Percentiles rank a stretch among this genome's conserved stretches.
These are phyloP conservation scores for Teratosphaeria gauchensis DNA, from an alignment of 2,329 filamentous ascomycete genomes.

Conservation along the genomic window DNA sequence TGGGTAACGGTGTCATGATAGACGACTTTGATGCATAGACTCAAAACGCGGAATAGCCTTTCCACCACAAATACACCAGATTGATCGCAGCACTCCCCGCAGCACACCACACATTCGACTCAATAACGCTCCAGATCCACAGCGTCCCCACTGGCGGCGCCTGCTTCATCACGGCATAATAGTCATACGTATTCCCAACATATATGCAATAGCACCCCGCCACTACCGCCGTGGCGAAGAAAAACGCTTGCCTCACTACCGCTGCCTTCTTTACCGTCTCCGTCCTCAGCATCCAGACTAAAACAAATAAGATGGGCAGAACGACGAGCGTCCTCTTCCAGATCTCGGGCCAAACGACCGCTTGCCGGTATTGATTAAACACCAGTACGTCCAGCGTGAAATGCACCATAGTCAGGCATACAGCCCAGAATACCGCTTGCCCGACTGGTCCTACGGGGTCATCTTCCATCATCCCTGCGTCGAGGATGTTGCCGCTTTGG, in stretches of 20 bases:
- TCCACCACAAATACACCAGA: constrained; percentile 44
- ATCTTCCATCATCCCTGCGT: constrained; percentile 28
- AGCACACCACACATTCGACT: constrained; percentile 64
- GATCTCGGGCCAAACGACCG: constrained; percentile 52
- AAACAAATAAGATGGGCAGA: constrained; percentile 34
- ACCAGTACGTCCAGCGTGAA: constrained; percentile 72
- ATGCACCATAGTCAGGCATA: constrained; percentile 60
- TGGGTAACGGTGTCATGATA: not conserved
- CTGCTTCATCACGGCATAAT: constrained; percentile 83
- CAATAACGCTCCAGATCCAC: constrained; percentile 89
- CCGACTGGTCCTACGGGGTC: constrained; percentile 38
- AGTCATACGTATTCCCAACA: constrained; percentile 69
- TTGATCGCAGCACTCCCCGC: constrained; percentile 46
- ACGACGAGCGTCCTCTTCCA: constrained; percentile 40
- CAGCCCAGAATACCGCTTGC: constrained; percentile 39
- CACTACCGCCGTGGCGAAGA: constrained; percentile 50
- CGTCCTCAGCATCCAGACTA: constrained; percentile 37
- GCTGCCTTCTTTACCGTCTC: constrained; percentile 34
- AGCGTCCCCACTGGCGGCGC: constrained; percentile 81
- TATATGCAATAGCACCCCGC: constrained; percentile 72
- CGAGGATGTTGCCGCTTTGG: constrained; percentile 26
- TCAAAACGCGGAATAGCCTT: constrained; percentile 34
- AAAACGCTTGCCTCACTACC: constrained; percentile 42
- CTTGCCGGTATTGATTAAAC: constrained; percentile 65
- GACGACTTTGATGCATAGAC: not conserved